Percentiles rank a stretch among this genome's conserved stretches.
phyloP scores from a whole-genome alignment of 495 filamentous ascomycete genomes.

The Penicillium diatomitis region DNA sequence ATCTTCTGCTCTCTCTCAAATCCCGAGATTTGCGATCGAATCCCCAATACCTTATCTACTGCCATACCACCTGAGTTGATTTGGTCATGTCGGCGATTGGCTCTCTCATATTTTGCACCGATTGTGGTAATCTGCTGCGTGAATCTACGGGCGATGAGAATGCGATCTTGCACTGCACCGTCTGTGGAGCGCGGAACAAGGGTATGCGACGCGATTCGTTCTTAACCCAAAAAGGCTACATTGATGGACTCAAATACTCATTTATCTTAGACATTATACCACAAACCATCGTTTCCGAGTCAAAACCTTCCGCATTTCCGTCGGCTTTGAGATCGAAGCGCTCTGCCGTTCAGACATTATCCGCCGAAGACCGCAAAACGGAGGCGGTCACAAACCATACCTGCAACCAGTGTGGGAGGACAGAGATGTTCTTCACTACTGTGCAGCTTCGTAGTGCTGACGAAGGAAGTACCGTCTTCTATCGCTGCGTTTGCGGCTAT shows the following conservation, averaged over 20 bases:
- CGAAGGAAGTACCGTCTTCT: conserved; percentile 89
- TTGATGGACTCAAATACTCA: background rate
- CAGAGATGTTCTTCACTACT: conserved; percentile 76
- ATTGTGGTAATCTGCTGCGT: conserved; percentile 86
- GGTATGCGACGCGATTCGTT: conserved; percentile 38
- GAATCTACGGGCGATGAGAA: conserved; percentile 64
- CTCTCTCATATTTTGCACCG: conserved; percentile 86
- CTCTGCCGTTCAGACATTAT: conserved; percentile 76
- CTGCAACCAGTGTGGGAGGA: conserved; percentile 72
- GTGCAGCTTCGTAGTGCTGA: conserved; percentile 87
- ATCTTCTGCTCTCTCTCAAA: background rate
- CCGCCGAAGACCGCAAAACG: conserved; percentile 67
- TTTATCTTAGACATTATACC: conserved; percentile 58
- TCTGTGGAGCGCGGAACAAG: conserved; percentile 76
- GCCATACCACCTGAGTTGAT: background rate
- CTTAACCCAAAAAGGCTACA: background rate
- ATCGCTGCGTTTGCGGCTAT: conserved; percentile 74
- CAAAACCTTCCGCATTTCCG: conserved; percentile 79
- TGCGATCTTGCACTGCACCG: conserved; percentile 67
- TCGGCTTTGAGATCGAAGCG: conserved; percentile 75
- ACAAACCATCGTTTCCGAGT: conserved; percentile 71
- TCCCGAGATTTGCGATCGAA: no score
- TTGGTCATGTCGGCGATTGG: conserved; percentile 73
- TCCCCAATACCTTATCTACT: no score
- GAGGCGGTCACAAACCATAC: conserved; percentile 61